phyloP scores from a whole-genome alignment of 2,329 filamentous ascomycete genomes.

The Daldinia sp. region DNA sequence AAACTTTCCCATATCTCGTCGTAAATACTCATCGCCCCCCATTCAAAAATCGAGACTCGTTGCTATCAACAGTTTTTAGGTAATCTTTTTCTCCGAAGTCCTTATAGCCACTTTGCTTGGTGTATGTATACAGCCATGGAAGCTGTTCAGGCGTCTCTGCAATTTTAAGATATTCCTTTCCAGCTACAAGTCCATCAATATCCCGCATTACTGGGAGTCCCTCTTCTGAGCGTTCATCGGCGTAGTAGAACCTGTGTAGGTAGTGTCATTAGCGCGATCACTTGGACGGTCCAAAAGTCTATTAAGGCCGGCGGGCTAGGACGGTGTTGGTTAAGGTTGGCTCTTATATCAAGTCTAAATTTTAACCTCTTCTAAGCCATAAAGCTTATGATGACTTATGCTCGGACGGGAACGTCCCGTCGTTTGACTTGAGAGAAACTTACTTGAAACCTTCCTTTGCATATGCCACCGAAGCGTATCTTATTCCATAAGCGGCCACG shows the following conservation, averaged over 20 bases:
- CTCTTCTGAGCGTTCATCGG: conserved; percentile 17
- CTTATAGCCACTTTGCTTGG: conserved; percentile 9
- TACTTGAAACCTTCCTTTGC: conserved; percentile 17
- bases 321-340: too few species aligned
- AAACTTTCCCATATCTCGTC: neutral
- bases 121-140: conserved; percentile 20
- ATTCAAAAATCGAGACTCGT: conserved; percentile 13
- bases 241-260: conserved; percentile 7
- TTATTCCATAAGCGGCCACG: conserved; percentile 11
- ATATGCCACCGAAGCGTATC: conserved; percentile 14
- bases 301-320: too few species aligned
- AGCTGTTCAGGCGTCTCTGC: conserved; percentile 11
- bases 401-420: too few species aligned
- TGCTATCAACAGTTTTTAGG: conserved; percentile 14
- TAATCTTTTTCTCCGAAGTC: conserved; percentile 16
- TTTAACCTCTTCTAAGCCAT: neutral
- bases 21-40: conserved; percentile 4
- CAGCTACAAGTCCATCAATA: conserved; percentile 10
- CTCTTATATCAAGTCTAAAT: too few species aligned
- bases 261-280: neutral
- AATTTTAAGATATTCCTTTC: conserved; percentile 16
- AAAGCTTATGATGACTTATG: neutral
- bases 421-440: too few species aligned
- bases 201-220: conserved; percentile 16
- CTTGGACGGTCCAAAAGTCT: too few species aligned